Evolutionary conservation across 2,329 filamentous ascomycete species (phyloP).

Genomic region (Colletotrichum sp.): DNA sequence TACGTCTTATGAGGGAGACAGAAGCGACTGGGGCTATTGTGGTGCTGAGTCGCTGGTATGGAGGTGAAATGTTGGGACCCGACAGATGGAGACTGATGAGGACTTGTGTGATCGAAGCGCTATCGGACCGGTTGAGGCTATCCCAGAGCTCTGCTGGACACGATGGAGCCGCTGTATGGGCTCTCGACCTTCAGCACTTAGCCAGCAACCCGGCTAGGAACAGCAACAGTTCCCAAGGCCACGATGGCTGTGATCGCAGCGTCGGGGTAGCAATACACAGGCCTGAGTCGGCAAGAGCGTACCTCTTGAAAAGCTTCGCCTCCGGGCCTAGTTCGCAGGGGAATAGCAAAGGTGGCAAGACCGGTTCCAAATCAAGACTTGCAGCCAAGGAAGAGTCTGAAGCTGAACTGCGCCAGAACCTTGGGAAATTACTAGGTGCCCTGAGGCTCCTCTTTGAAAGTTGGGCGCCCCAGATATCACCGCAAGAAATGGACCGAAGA

Average conservation of each 20-base stretch:
- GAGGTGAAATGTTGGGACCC: constrained; percentile 64
- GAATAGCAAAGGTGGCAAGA: constrained; percentile 18
- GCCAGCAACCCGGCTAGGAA: constrained; percentile 41
- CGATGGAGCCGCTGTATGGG: constrained; percentile 64
- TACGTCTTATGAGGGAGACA: constrained; percentile 58
- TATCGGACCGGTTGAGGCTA: constrained; percentile 55
- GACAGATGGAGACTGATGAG: constrained; percentile 69
- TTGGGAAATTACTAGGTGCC: constrained; percentile 72
- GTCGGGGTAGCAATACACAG: constrained; percentile 74
- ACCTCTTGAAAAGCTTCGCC: constrained; percentile 63
- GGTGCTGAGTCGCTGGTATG: constrained; percentile 67
- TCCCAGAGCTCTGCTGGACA: background rate
- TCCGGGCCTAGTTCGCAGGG: background rate
- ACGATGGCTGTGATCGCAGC: constrained; percentile 31
- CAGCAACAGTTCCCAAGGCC: background rate
- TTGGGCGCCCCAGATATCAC: constrained; percentile 70
- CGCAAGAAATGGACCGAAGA: constrained; percentile 73
- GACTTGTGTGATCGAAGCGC: constrained; percentile 58
- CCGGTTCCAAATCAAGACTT: background rate
- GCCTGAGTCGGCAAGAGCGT: constrained; percentile 70
- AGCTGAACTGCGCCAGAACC: constrained; percentile 70
- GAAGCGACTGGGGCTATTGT: constrained; percentile 58
- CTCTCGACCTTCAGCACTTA: constrained; percentile 60
- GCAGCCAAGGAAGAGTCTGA: constrained; percentile 36
- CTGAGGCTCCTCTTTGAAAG: constrained; percentile 76